Evolutionary conservation across 345 rosid genomes (phyloP), one percentile per base, ranked within the genome.

Genomic region (Acer campestre): DNA sequence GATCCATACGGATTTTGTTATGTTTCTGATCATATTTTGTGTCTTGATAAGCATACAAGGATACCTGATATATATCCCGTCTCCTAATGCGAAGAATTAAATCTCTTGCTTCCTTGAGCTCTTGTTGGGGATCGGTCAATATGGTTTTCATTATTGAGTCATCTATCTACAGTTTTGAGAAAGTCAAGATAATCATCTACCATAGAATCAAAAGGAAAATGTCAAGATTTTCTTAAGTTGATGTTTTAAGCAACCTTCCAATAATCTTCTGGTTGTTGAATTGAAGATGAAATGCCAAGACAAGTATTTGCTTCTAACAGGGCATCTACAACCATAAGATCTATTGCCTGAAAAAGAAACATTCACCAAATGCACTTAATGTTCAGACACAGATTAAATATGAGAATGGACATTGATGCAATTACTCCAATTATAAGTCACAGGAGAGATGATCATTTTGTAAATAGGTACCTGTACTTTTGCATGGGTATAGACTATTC

Each of bases 301-400:
- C 75, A 84, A 80, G 73, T 80, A 76, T 95, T 86, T 76, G 98
- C 95, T 82, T 90, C 86, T 80, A 90, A 83, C 86, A 95, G 76
- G 31, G 98, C 98, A 89, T 95, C 99, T 69, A 86, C 95, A 61
- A 92, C 58, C 98, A 93, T 93, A 74, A 90, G 95, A 84, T 92
- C 98, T 75, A 90, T 81, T 40, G 98, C 99, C 99, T 95, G 89
- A 61, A 81, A 82, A 10, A 59, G 66, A 58, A 51, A 68, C 13
- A 2, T 18, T 80, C 70, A 76, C 16, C 40, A 17, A 44, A 22
- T 61, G 40, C 29, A 68, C 51, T 69, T 63, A 48, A 59, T 49
- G 20, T 58, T 75, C 58, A 70, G 56, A 69, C 7, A 4, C 11
- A 29, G 4, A 48, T 68, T 31, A 68, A 46, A 67, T 35, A 38